Evolutionary conservation across 495 filamentous ascomycete genomes (phyloP).

Genomic region (Podospora sp.): DNA sequence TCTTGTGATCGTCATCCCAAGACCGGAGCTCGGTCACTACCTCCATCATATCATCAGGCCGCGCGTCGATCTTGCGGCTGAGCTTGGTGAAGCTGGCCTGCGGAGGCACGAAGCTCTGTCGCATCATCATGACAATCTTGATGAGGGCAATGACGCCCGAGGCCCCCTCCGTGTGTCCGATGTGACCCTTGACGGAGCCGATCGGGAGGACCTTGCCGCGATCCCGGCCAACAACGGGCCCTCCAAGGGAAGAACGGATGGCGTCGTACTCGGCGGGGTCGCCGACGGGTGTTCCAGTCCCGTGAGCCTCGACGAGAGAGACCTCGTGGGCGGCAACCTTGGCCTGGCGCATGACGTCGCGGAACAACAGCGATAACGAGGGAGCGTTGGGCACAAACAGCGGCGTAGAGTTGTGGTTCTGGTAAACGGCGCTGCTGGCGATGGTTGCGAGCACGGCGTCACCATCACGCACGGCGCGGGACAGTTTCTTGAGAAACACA

Average conservation of each 20-base stretch:
- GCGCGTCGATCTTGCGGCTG: constrained; percentile 45
- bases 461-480: constrained; percentile 49
- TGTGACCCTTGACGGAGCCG: constrained; percentile 53
- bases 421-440: constrained; percentile 52
- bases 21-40: constrained; percentile 34
- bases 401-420: constrained; percentile 53
- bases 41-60: constrained; percentile 41
- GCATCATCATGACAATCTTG: constrained; percentile 39
- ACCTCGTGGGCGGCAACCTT: constrained; percentile 46
- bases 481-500: constrained; percentile 58
- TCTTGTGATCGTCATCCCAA: constrained; percentile 37
- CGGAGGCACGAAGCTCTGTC: neutral
- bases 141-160: constrained; percentile 50
- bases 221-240: constrained; percentile 21
- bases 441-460: constrained; percentile 62
- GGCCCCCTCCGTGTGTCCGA: constrained; percentile 56
- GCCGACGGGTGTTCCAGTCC: constrained; percentile 31
- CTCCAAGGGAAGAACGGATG: constrained; percentile 40
- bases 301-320: constrained; percentile 50
- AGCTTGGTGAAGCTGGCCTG: constrained; percentile 22
- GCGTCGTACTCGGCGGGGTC: constrained; percentile 26
- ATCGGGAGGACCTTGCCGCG: constrained; percentile 29
- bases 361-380: constrained; percentile 56
- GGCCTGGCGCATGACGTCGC: constrained; percentile 46
- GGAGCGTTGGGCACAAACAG: constrained; percentile 54